phyloP scores from a whole-genome alignment of 2,329 filamentous ascomycete species.

The Ascosphaera aggregata region DNA sequence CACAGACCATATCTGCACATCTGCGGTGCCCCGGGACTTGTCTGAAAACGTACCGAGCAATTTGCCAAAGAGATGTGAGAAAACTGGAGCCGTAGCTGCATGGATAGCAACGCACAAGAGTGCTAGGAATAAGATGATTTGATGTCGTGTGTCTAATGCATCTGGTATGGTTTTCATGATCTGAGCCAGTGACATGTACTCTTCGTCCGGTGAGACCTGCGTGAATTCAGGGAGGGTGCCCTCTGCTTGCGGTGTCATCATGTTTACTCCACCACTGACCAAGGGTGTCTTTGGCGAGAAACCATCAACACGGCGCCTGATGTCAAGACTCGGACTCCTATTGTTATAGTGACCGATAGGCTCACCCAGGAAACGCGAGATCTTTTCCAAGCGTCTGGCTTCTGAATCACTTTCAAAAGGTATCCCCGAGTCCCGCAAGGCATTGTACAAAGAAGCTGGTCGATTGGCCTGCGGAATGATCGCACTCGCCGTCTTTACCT shows the following conservation, averaged over 20 bases:
- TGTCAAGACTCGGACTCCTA: too few relatives aligned
- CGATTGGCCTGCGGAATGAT: not conserved
- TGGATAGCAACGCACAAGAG: constrained; percentile 38
- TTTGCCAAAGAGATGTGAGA: constrained; percentile 52
- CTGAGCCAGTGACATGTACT: constrained; percentile 17
- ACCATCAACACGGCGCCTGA: too few relatives aligned
- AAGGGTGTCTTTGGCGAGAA: too few relatives aligned
- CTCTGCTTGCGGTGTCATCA: not conserved
- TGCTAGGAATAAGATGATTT: constrained; percentile 33
- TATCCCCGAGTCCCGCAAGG: too few relatives aligned
- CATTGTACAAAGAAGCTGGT: not conserved
- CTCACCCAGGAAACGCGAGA: too few relatives aligned
- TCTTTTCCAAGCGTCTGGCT: too few relatives aligned
- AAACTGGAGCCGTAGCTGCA: constrained; percentile 45
- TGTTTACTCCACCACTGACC: not conserved
- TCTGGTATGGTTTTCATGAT: constrained; percentile 52
- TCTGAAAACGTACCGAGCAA: constrained; percentile 48
- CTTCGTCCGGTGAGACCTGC: not conserved
- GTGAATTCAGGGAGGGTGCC: not conserved
- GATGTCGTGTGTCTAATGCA: constrained; percentile 28
- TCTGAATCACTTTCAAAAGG: too few relatives aligned
- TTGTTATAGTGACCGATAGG: too few relatives aligned
- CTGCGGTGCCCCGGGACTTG: constrained; percentile 20
- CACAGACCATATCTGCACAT: constrained; percentile 43
- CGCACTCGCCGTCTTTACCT: not conserved